phyloP scores from a whole-genome alignment of 2,329 filamentous ascomycete genomes.

The Neocatenulostroma microsporum region DNA sequence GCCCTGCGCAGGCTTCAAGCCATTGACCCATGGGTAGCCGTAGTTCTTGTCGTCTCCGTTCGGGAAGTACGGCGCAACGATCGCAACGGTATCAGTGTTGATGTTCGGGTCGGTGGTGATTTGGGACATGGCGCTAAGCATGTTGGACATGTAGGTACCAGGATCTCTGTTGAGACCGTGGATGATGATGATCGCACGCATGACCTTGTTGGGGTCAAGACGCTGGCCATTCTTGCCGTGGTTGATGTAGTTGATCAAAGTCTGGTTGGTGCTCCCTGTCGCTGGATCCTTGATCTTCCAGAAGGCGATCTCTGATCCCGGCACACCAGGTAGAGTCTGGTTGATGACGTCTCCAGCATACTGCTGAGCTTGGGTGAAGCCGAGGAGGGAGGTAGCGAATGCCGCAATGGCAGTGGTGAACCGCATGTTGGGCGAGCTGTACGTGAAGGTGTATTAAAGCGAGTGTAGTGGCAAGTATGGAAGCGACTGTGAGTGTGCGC shows the following conservation, averaged over 20 bases:
- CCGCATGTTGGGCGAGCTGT: too few relatives aligned
- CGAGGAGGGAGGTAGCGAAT: slow-evolving; percentile 9
- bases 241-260: slow-evolving; percentile 30
- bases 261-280: slow-evolving; percentile 19
- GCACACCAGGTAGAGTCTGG: slow-evolving; percentile 25
- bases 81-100: slow-evolving; percentile 25
- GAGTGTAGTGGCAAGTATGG: too few relatives aligned
- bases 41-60: slow-evolving; percentile 30
- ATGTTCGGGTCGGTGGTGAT: slow-evolving; percentile 20
- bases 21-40: slow-evolving; percentile 30
- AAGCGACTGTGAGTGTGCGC: too few relatives aligned
- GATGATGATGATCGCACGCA: slow-evolving; percentile 30
- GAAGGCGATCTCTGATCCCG: slow-evolving; percentile 28
- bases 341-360: slow-evolving; percentile 27
- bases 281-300: slow-evolving; percentile 24
- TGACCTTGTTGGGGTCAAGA: slow-evolving; percentile 16
- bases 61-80: slow-evolving; percentile 30
- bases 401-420: slow-evolving; percentile 9
- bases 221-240: slow-evolving; percentile 21
- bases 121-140: slow-evolving; percentile 27
- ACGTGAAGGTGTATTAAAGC: too few relatives aligned
- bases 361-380: slow-evolving; percentile 20
- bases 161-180: slow-evolving; percentile 30
- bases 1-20: slow-evolving; percentile 19
- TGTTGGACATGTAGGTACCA: slow-evolving; percentile 27